Base-by-base conservation (phyloP, 169 alveolate genomes). In the Plasmodium gaboni region DNA sequence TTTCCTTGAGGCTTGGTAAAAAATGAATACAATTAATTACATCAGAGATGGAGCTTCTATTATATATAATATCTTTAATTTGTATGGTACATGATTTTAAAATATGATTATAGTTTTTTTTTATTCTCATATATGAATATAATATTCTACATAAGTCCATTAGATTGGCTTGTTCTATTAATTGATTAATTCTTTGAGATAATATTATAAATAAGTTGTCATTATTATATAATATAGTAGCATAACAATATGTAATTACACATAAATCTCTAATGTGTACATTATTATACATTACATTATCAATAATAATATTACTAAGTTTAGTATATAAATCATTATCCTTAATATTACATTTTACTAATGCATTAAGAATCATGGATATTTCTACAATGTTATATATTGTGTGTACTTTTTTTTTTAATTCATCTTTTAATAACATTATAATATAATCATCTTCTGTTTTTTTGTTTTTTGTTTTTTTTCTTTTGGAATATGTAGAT, bases 21-120 rank as follows among this genome's bases (percentile, higher is more conserved):
- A 83, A 83, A 68, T 83, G 91, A 55, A 83, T 73, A 51, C 91
- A 83, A 28, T 70, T 83, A 68, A 83, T 83, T 9, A 83, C 91
- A 15, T 83, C 91, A 24, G 32, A 22, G 50, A 83, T 63, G 2
- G 67, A 55, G 24, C 91, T 83, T 69, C 22, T 67, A 13, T 83
- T 73, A 32, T 32, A 32, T 15, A 83, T 69, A 55, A 68, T 63
- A 73, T 19, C 42, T 15, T n/a, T 28, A 42, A 83, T 42, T 69
- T 83, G 68, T 8, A 22, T 19, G 2, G 78, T 51, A 19, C 74
- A 83, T 7, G 70, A 26, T 71, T 70, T 83, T 83, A 83, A 70
- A 68, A 83, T 83, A 73, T 83, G 91, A 68, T 70, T 57, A 83
- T 32, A 69, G 26, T 83, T 83, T 83, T 55, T 57, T 17, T 68